Evolutionary conservation across 2,329 filamentous ascomycete species (phyloP), one percentile per base, ranked within the genome.

Genomic region (Oidium heveae): DNA sequence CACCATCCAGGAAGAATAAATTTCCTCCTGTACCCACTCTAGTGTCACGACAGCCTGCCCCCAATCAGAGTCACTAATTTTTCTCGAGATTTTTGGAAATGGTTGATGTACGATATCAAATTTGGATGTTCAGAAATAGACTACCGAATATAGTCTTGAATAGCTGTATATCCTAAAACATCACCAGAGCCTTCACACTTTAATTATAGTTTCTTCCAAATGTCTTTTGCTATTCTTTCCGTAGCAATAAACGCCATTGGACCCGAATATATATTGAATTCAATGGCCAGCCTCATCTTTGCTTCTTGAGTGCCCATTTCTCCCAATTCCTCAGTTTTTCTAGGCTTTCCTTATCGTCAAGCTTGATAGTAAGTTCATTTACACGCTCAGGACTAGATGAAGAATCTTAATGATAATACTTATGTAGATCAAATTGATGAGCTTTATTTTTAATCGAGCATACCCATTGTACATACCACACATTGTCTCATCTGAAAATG

Each of bases 241-340:
- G 46, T 50, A 22, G 46, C 46, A 33, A 50, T 50, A 50, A 50
- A 18, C 10, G 46, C 46, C 46, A 50, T 4, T 24, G 46, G 46
- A 20, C 22, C 22, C 12, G 46, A 20, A 15, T 50, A 12, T 28
- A 50, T 8, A 22, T 50, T 50, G 18, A 51, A 34, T 22, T 51
- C 47, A 51, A 51, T 51, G 18, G 22, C 24, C 34, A n/a, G 47
- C 28, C 47, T 51, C 47, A 51, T 51, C 47, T 51, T 51, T 51
- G 47, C 47, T 28, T 51, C 47, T 22, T 51, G 47, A 18, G 47
- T 4, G 34, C 28, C 47, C 47, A 50, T 28, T 50, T 22, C 20
- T 50, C 32, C 46, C 46, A 50, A 28, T 28, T 33, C 32, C 32
- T 50, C n/a, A 50, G 20, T 32, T 50, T 33, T 36, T 8, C 34